Evolutionary conservation across 208 protist genomes (phyloP), one percentile per base, ranked within the genome.

Genomic region (Borovskyia barvae): DNA sequence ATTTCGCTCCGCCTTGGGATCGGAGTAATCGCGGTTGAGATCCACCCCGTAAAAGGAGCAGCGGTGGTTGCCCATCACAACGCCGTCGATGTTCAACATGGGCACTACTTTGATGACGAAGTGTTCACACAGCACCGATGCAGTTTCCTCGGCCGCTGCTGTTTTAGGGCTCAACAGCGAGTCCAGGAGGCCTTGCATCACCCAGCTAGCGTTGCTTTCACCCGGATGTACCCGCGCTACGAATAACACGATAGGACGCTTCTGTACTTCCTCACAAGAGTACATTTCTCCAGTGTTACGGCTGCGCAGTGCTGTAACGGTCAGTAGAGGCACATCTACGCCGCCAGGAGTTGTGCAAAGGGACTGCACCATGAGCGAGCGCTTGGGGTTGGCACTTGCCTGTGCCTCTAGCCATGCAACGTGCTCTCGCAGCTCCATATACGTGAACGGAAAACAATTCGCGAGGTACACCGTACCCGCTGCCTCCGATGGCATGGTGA

Each of bases 41-140:
- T 99, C 98, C 24, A 80, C 58, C 8, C 97, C 97, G 11, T 81
- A 68, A 11, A 99, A 65, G 40, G 92, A 93, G 65, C 95, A 98
- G 45, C 98, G 88, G 71, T 99, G 96, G 74, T 99, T 99, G 51
- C 98, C 98, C 61, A 97, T 79, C 33, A 99, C 89, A 17, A 99
- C 97, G 26, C 98, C 98, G 65, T 99, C 98, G 7, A 93, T 87
- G 74, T 99, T 99, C 9, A 99, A 72, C 97, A 99, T 99, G 2
- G 98, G 98, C 12, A 99, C 77, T 32, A 98, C 83, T 69, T 99
- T 98, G 67, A 90, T 94, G 17, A 96, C 88, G 48, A 92, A 90
- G n/a, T 36, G 59, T 14, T 82, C 76, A 24, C 89, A 75, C 22
- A 97, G 65, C 8, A 53, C 35, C 22, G 42, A 25, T n/a, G 59